Conservation (phyloP, 139 green algal species). For the Picochlorum sp. region DNA sequence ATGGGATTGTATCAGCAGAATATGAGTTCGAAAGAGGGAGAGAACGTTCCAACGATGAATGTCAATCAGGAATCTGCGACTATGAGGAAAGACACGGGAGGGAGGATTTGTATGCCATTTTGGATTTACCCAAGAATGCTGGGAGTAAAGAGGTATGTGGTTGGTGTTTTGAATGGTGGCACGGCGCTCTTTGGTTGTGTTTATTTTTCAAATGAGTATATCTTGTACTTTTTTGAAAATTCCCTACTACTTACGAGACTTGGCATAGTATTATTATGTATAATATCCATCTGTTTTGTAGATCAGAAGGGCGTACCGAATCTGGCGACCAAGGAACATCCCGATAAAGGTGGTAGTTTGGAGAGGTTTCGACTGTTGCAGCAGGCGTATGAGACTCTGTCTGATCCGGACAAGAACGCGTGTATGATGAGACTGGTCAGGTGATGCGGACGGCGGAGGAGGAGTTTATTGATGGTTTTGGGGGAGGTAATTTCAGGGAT, state of each 20-base stretch:
- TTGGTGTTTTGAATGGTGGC: neutral
- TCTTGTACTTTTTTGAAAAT: neutral
- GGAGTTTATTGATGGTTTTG: slow-evolving; percentile 75
- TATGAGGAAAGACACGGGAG: neutral
- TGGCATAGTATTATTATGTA: neutral
- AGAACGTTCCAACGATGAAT: too few species aligned
- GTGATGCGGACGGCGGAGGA: slow-evolving; percentile 59
- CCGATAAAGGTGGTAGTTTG: slow-evolving; percentile 58
- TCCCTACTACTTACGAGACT: neutral
- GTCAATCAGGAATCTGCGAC: neutral
- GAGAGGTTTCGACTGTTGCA: slow-evolving; percentile 42
- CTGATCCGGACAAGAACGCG: slow-evolving; percentile 41
- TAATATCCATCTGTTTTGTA: neutral
- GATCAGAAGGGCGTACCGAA: slow-evolving; percentile 42
- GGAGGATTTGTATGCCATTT: neutral
- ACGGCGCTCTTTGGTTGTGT: neutral
- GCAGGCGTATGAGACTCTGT: slow-evolving; percentile 60
- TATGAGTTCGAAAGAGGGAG: too few species aligned
- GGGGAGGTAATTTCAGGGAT: slow-evolving; percentile 42
- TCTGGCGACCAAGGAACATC: slow-evolving; percentile 35
- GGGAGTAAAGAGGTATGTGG: neutral
- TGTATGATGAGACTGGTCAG: slow-evolving; percentile 70
- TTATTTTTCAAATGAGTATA: neutral
- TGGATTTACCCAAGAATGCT: slow-evolving; percentile 1
- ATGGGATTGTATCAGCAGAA: too few species aligned